Evolutionary conservation across 1,139 yeast genomes (phyloP).

Genomic region (Candida tropicalis): DNA sequence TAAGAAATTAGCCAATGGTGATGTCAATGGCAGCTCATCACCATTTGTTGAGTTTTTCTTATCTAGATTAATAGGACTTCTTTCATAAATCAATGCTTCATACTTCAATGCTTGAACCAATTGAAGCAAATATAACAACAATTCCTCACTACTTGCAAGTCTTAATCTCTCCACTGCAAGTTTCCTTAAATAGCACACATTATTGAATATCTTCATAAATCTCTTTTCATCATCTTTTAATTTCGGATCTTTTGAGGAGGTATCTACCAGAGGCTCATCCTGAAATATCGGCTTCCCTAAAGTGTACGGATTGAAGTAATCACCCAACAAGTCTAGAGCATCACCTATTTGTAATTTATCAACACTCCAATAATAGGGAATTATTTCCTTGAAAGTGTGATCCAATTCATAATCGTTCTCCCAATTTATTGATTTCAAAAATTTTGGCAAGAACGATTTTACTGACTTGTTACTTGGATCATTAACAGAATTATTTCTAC

Average conservation of each 20-base stretch:
- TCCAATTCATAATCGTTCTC: conserved; percentile 78
- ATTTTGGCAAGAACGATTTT: conserved; percentile 73
- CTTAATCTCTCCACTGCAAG: conserved; percentile 87
- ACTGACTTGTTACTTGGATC: conserved; percentile 21
- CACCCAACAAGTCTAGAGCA: conserved; percentile 85
- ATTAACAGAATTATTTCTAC: conserved; percentile 52
- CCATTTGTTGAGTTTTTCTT: conserved; percentile 5
- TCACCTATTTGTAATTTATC: conserved; percentile 89
- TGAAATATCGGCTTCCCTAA: conserved; percentile 24
- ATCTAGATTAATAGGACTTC: conserved; percentile 8
- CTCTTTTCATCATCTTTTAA: conserved; percentile 32
- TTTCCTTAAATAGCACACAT: conserved; percentile 57
- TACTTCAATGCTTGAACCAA: conserved; percentile 90
- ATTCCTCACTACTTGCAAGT: conserved; percentile 77
- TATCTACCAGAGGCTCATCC: conserved; percentile 8
- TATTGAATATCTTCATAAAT: conserved; percentile 34
- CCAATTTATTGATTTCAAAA: conserved; percentile 87
- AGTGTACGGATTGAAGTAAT: conserved; percentile 54
- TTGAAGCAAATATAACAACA: conserved; percentile 81
- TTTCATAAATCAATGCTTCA: conserved; percentile 44
- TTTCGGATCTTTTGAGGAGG: conserved; percentile 14
- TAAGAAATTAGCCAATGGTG: conserved; percentile 79
- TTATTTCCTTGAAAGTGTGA: conserved; percentile 67
- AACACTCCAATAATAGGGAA: conserved; percentile 48
- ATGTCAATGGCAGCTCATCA: conserved; percentile 26